Conservation (phyloP, 768 basidiomycete genomes). For the Podaxis sp. region DNA sequence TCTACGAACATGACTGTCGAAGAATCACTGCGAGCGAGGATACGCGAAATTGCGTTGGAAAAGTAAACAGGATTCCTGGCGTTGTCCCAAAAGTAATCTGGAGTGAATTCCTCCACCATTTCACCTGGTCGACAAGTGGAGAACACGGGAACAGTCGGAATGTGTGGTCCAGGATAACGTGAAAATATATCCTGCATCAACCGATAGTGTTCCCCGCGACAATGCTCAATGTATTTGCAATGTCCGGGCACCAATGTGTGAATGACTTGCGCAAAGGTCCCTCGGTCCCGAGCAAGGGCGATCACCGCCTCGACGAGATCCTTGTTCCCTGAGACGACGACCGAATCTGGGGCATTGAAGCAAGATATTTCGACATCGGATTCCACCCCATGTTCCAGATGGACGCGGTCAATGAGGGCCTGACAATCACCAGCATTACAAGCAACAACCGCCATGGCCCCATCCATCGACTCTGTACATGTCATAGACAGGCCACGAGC, state of each 20-base stretch:
- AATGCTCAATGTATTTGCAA: slow-evolving; percentile 34
- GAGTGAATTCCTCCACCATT: slow-evolving; percentile 23
- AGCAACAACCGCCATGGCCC: slow-evolving; percentile 43
- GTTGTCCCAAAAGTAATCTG: slow-evolving; percentile 42
- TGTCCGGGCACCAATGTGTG: slow-evolving; percentile 37
- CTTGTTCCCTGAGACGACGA: slow-evolving; percentile 35
- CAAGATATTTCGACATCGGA: slow-evolving; percentile 36
- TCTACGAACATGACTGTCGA: slow-evolving; percentile 31
- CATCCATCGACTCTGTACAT: slow-evolving; percentile 29
- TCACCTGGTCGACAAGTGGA: slow-evolving; percentile 34
- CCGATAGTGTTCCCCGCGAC: slow-evolving; percentile 25
- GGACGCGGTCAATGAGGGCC: slow-evolving; percentile 21
- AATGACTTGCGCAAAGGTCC: slow-evolving; percentile 35
- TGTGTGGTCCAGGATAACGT: slow-evolving; percentile 26
- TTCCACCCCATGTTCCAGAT: slow-evolving; percentile 11
- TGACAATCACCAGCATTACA: slow-evolving; percentile 29
- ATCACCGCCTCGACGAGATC: slow-evolving; percentile 29
- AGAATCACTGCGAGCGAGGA: slow-evolving; percentile 20
- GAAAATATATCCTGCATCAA: slow-evolving; percentile 31
- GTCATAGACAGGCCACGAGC: slow-evolving; percentile 38
- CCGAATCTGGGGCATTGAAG: slow-evolving; percentile 36
- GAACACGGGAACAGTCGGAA: slow-evolving; percentile 29
- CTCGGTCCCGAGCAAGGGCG: slow-evolving; percentile 22
- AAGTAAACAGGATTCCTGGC: slow-evolving; percentile 37
- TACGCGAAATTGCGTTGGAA: slow-evolving; percentile 25